Base-by-base conservation (phyloP, 208 protist species). In the Trypanosoma avium region DNA sequence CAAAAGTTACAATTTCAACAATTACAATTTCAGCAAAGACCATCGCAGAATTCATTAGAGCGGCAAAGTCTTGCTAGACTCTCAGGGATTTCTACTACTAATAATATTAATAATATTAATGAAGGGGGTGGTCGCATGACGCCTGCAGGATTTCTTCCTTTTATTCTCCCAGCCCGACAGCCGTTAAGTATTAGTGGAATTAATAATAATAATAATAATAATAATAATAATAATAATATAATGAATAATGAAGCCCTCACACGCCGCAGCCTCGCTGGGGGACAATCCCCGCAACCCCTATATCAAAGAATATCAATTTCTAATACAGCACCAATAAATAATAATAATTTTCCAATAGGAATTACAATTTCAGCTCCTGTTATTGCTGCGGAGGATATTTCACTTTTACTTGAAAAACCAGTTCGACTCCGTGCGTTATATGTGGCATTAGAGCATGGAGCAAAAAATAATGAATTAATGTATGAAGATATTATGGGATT, bases 391-490 rank as follows among this genome's bases (percentile, higher is more conserved):
- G 56, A 43, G 27, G 70, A 81, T 40, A 19, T 81, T 8, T 45
- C 66, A 2, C 47, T 61, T 13, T 30, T 81, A 0, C 32, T 81
- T 13, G 32, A 53, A 3, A 45, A 46, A 12, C 56, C 70, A 0
- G 70, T 66, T 43, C 75, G 75, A 24, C 66, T 70, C 2, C 69
- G 61, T 46, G 70, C 70, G 24, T 65, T 81, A 13, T 81, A 69
- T 63, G 21, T 49, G 12, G 58, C 66, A 2, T 43, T 81, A 50
- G 57, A 74, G 36, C 38, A 53, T 3, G 24, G 3, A 10, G 49
- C 55, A 13, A 38, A 27, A 13, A 36, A 27, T 22, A 59, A 59
- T 26, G 24, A 38, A 24, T 24, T 81, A 29, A 65, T 43, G 32
- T 38, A 30, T 33, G 56, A 36, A 17, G 70, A 73, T 17, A 46